Conservation (phyloP, 768 basidiomycete species). For the Russula sp. region DNA sequence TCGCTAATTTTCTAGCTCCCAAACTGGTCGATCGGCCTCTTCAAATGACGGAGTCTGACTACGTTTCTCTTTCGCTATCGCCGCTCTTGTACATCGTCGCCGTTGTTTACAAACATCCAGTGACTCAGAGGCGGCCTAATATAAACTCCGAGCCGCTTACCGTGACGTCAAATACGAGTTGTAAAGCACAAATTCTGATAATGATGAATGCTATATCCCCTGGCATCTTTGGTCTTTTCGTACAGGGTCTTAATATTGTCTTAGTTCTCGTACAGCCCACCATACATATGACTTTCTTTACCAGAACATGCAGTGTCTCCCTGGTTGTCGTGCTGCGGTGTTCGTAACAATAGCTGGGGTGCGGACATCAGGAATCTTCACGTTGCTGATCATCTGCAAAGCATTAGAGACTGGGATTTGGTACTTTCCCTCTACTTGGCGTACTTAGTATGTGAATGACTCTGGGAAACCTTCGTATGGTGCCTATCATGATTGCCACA, state of each 20-base stretch:
- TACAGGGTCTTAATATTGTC: constrained; percentile 16
- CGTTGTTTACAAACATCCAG: background rate
- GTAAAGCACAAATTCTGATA: no score
- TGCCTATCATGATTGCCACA: background rate
- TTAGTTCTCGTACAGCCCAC: constrained; percentile 11
- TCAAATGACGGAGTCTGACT: no score
- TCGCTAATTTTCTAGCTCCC: no score
- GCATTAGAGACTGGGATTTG: constrained; percentile 4
- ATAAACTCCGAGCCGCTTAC: background rate
- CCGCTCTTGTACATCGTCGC: background rate
- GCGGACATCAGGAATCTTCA: background rate
- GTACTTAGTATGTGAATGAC: constrained; percentile 1
- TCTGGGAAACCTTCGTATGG: constrained; percentile 1
- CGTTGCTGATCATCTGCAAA: constrained; percentile 3
- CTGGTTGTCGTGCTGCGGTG: background rate
- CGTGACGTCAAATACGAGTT: no score
- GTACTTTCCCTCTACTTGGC: constrained; percentile 5
- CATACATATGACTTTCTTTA: background rate
- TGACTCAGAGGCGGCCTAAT: no score
- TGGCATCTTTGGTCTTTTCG: constrained; percentile 14
- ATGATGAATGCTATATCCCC: background rate
- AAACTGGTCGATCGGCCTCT: no score
- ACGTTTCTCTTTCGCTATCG: background rate
- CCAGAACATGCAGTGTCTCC: background rate
- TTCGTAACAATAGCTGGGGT: constrained; percentile 14